Evolutionary conservation across 2,329 filamentous ascomycete genomes (phyloP).

Genomic region (Teratosphaeria viscida): DNA sequence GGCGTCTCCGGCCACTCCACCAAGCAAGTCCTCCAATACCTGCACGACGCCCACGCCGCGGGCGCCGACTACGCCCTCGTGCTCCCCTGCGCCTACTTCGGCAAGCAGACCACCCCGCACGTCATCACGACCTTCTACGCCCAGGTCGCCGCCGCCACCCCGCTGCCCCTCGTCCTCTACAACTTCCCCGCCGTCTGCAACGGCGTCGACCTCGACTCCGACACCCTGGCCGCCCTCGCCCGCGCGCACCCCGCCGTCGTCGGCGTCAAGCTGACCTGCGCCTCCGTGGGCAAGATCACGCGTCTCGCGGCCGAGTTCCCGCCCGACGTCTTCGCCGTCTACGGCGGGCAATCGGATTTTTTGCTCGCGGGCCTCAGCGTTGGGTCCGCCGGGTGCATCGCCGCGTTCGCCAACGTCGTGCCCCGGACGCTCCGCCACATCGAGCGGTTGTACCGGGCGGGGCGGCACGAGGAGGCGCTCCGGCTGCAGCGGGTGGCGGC

Average conservation of each 20-base stretch:
- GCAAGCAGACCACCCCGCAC: conserved; percentile 30
- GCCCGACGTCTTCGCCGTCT: conserved; percentile 51
- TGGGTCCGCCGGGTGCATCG: conserved; percentile 46
- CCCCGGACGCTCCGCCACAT: conserved; percentile 44
- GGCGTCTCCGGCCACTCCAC: conserved; percentile 35
- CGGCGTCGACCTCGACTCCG: conserved; percentile 58
- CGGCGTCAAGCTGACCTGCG: conserved; percentile 62
- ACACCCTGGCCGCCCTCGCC: conserved; percentile 49
- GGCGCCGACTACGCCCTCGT: conserved; percentile 35
- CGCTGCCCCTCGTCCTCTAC: conserved; percentile 58
- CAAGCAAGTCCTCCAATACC: conserved; percentile 33
- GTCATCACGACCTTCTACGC: conserved; percentile 35
- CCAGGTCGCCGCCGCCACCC: conserved; percentile 46
- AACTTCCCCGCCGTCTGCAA: conserved; percentile 48
- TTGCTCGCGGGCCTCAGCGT: conserved; percentile 46
- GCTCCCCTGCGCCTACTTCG: conserved; percentile 37
- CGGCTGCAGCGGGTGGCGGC: conserved; percentile 49
- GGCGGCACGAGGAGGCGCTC: conserved; percentile 46
- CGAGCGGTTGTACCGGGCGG: conserved; percentile 47
- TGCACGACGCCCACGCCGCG: conserved; percentile 31
- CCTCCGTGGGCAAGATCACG: conserved; percentile 62
- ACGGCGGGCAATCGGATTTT: conserved; percentile 65
- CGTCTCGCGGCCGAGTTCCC: conserved; percentile 44
- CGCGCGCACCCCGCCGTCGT: conserved; percentile 51
- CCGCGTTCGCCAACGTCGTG: conserved; percentile 46